These are phyloP conservation scores for Ceratocystis diversiconidia DNA, from an alignment of 2,329 filamentous ascomycete species.

Conservation along the genomic window DNA sequence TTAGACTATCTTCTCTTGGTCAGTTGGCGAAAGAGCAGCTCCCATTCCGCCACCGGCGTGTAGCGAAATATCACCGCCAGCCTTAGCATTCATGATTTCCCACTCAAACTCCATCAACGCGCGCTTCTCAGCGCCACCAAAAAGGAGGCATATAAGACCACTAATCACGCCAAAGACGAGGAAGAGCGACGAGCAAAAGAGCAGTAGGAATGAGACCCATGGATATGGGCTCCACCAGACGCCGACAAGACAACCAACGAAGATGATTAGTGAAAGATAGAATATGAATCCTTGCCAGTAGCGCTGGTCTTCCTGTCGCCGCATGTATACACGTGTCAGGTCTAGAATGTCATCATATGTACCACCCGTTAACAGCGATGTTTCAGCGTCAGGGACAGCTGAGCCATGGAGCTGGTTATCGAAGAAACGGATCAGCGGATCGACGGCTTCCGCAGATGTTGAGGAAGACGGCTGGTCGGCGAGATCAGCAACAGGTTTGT, in stretches of 20 bases:
- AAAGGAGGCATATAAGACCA: slow-evolving; percentile 73
- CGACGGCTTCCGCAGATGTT: slow-evolving; percentile 19
- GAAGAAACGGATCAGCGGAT: slow-evolving; percentile 21
- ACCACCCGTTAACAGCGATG: slow-evolving; percentile 20
- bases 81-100: slow-evolving; percentile 63
- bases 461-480: slow-evolving; percentile 18
- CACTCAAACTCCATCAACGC: slow-evolving; percentile 83
- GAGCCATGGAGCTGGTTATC: slow-evolving; percentile 26
- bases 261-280: slow-evolving; percentile 47
- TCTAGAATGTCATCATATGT: slow-evolving; percentile 53
- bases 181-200: slow-evolving; percentile 64
- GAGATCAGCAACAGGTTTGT: slow-evolving; percentile 13
- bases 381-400: slow-evolving; percentile 19
- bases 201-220: slow-evolving; percentile 66
- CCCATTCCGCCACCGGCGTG: slow-evolving; percentile 8
- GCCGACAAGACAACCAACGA: slow-evolving; percentile 61
- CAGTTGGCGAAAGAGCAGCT: not conserved
- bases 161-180: slow-evolving; percentile 66
- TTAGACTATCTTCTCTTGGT: slow-evolving; percentile 16
- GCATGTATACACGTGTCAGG: slow-evolving; percentile 53
- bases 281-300: slow-evolving; percentile 63
- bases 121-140: slow-evolving; percentile 71
- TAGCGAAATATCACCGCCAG: slow-evolving; percentile 20
- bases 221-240: slow-evolving; percentile 74
- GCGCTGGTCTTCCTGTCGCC: slow-evolving; percentile 58